A percentile compares a stretch with the other conserved stretches of the same genome.
Evolutionary conservation across 805 yeast genomes (phyloP).

Genomic region (Pichia manshurica): DNA sequence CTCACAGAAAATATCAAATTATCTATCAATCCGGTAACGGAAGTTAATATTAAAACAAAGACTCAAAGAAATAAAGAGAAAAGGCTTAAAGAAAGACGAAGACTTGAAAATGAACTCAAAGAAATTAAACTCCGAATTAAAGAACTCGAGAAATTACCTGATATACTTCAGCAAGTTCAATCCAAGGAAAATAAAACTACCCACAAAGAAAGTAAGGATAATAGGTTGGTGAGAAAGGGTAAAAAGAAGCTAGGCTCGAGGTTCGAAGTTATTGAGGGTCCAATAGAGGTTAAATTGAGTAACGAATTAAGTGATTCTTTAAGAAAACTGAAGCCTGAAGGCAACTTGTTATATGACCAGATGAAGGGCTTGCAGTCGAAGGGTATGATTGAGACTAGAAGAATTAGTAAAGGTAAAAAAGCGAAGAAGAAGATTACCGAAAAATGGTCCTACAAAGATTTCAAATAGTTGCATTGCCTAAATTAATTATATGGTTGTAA

Average conservation of each 20-base stretch:
- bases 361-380: slow-evolving; percentile 75
- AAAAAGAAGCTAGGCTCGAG: slow-evolving; percentile 38
- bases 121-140: slow-evolving; percentile 53
- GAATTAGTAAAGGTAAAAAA: slow-evolving; percentile 57
- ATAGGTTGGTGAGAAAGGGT: slow-evolving; percentile 26
- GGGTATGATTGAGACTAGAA: slow-evolving; percentile 83
- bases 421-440: slow-evolving; percentile 75
- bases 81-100: slow-evolving; percentile 53
- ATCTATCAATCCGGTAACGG: slow-evolving; percentile 69
- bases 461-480: slow-evolving; percentile 43
- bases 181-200: slow-evolving; percentile 6
- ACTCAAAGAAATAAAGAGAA: slow-evolving; percentile 68
- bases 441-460: slow-evolving; percentile 91
- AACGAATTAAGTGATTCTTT: slow-evolving; percentile 85
- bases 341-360: slow-evolving; percentile 75
- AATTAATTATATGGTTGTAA: neutral
- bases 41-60: slow-evolving; percentile 66
- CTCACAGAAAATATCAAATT: slow-evolving; percentile 35
- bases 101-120: slow-evolving; percentile 48
- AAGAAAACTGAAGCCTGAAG: slow-evolving; percentile 84
- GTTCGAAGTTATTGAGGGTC: slow-evolving; percentile 37
- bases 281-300: slow-evolving; percentile 74
- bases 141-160: slow-evolving; percentile 50
- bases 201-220: slow-evolving; percentile 17
- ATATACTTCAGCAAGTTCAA: slow-evolving; percentile 31